phyloP scores from a whole-genome alignment of 768 basidiomycete genomes.

The Macrolepiota fuliginosa region DNA sequence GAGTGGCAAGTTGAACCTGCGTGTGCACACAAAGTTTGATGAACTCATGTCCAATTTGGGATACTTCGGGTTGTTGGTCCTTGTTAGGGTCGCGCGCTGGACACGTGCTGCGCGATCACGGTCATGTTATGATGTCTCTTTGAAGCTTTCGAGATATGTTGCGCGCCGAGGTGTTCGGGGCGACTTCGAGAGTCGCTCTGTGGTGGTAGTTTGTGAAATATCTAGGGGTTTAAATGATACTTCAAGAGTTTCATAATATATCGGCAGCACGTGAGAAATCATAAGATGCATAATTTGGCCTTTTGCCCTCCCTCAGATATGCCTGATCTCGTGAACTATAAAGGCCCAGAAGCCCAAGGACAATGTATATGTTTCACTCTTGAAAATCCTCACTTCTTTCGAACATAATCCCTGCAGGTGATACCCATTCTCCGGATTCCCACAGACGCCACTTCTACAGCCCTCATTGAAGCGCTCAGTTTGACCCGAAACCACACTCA shows the following conservation, averaged over 20 bases:
- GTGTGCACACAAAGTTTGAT: background rate
- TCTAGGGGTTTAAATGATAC: background rate
- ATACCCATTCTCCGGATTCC: background rate
- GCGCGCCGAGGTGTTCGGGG: background rate
- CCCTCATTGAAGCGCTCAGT: background rate
- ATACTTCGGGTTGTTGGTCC: slow-evolving; percentile 1
- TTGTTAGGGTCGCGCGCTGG: slow-evolving; percentile 6
- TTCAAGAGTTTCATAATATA: background rate
- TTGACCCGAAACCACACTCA: background rate
- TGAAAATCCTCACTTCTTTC: background rate
- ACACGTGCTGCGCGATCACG: background rate
- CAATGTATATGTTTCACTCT: slow-evolving; percentile 2
- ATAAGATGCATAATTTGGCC: background rate
- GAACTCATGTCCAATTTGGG: slow-evolving; percentile 3
- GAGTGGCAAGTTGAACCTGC: slow-evolving; percentile 3
- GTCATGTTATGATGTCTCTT: background rate
- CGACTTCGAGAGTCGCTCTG: background rate
- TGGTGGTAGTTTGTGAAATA: background rate
- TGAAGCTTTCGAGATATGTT: background rate
- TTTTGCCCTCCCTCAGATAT: background rate
- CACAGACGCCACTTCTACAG: background rate
- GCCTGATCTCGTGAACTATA: background rate
- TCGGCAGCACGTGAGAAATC: background rate
- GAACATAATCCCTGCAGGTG: background rate
- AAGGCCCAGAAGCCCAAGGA: background rate